phyloP scores from a whole-genome alignment of 1,284 basidiomycete genomes.

The Pisolithus thermaeus region DNA sequence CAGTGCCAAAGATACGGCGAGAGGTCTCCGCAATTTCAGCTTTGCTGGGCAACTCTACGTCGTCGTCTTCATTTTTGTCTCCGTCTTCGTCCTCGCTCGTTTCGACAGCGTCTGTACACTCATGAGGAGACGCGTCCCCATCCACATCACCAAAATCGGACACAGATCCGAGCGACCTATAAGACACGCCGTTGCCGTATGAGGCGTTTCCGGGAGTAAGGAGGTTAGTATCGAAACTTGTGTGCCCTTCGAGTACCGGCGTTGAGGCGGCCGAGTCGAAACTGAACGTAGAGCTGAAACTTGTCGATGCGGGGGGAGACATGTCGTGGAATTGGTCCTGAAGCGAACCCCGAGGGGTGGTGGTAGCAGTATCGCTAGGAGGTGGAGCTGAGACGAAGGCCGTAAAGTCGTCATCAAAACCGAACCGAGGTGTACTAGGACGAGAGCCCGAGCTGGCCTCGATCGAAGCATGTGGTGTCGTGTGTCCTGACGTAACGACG shows the following conservation, averaged over 20 bases:
- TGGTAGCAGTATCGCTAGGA: neutral
- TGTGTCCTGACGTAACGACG: constrained; percentile 22
- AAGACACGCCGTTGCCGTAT: constrained; percentile 32
- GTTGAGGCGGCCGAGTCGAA: constrained; percentile 21
- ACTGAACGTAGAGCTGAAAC: constrained; percentile 22
- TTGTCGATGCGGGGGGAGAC: constrained; percentile 9
- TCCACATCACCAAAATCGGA: constrained; percentile 40
- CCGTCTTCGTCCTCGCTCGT: constrained; percentile 26
- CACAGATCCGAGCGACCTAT: constrained; percentile 44
- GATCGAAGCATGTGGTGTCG: constrained; percentile 19
- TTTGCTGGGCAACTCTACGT: constrained; percentile 41
- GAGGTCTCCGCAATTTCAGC: constrained; percentile 50
- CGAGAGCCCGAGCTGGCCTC: constrained; percentile 13
- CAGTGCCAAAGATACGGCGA: constrained; percentile 48
- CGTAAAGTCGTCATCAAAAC: constrained; percentile 77
- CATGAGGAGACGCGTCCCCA: constrained; percentile 15
- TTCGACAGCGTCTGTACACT: constrained; percentile 4
- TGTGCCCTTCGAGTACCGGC: constrained; percentile 17
- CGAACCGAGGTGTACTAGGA: constrained; percentile 24
- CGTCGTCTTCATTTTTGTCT: constrained; percentile 30
- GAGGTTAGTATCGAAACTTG: constrained; percentile 10
- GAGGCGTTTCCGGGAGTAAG: constrained; percentile 16
- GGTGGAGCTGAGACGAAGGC: constrained; percentile 54
- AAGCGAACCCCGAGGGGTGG: constrained; percentile 9
- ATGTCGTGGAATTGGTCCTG: constrained; percentile 2